Percentiles rank a stretch among this genome's conserved stretches.
phyloP scores from a whole-genome alignment of 768 basidiomycete genomes.

The Pulveroboletus frians region DNA sequence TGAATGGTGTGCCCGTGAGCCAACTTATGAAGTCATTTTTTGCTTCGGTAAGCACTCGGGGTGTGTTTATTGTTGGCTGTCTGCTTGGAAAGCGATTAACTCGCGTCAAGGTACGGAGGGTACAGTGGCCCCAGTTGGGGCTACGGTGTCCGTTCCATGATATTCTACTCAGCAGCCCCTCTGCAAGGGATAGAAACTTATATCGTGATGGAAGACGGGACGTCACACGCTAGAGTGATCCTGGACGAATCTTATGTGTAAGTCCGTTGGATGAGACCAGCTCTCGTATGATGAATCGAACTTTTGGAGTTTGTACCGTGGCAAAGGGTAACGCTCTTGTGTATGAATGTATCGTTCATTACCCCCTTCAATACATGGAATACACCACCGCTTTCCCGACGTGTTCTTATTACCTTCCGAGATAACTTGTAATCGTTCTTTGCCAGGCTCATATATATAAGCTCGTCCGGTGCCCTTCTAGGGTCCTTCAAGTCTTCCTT shows the following conservation, averaged over 20 bases:
- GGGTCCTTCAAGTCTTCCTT: background rate
- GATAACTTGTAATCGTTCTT: background rate
- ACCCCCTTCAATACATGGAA: background rate
- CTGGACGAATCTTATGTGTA: constrained; percentile 40
- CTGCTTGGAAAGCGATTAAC: background rate
- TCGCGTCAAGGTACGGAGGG: constrained; percentile 55
- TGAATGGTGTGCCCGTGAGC: constrained; percentile 73
- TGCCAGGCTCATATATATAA: background rate
- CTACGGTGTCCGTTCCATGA: constrained; percentile 58
- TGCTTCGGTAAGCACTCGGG: constrained; percentile 78
- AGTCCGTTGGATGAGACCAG: background rate
- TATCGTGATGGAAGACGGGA: constrained; percentile 59
- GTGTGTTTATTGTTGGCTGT: constrained; percentile 28
- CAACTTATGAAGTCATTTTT: constrained; percentile 56
- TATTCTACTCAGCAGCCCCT: constrained; percentile 50
- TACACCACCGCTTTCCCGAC: background rate
- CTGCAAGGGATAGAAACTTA: constrained; percentile 50
- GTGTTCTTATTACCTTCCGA: constrained; percentile 2
- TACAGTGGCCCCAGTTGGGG: constrained; percentile 51
- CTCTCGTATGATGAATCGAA: background rate
- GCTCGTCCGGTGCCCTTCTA: background rate
- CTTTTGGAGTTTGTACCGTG: too few relatives aligned
- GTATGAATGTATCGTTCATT: too few relatives aligned
- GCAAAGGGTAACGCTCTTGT: background rate
- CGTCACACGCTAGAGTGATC: constrained; percentile 48